A percentile compares a stretch with the other conserved stretches of the same genome.
phyloP scores from a whole-genome alignment of 164 flowering plant genomes.

The Umbellularia californica region DNA sequence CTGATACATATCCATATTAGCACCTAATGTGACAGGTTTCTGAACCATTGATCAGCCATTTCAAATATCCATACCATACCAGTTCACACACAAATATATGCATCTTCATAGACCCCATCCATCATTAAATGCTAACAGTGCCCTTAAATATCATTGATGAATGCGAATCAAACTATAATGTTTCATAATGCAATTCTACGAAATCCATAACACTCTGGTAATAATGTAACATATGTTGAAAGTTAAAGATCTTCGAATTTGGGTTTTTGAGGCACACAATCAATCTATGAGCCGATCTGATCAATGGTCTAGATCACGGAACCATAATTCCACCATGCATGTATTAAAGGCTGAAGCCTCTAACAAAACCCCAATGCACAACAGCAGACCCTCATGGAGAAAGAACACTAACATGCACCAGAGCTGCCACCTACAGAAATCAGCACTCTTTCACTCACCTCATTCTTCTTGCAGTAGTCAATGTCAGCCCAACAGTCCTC shows the following conservation, averaged over 20 bases:
- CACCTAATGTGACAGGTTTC: too few species aligned
- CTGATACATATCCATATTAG: too few species aligned
- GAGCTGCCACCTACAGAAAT: neutral
- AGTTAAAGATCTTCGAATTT: neutral
- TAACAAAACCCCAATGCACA: neutral
- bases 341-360: neutral
- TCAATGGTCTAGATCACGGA: neutral
- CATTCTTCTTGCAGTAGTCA: constrained; percentile 68
- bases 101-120: too few species aligned
- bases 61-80: too few species aligned
- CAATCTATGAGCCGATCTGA: neutral
- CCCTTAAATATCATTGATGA: too few species aligned
- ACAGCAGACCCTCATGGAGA: neutral
- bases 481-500: constrained; percentile 87
- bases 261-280: neutral
- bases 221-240: neutral
- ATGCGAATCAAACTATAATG: too few species aligned
- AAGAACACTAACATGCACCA: too few species aligned
- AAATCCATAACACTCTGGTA: neutral
- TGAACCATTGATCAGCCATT: too few species aligned
- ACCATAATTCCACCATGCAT: neutral
- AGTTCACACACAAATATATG: too few species aligned
- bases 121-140: too few species aligned
- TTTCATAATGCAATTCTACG: neutral
- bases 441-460: constrained; percentile 27